A percentile compares a stretch with the other conserved stretches of the same genome.
Evolutionary conservation across 1,284 basidiomycete genomes (phyloP).

Genomic region (Chiua sp.): DNA sequence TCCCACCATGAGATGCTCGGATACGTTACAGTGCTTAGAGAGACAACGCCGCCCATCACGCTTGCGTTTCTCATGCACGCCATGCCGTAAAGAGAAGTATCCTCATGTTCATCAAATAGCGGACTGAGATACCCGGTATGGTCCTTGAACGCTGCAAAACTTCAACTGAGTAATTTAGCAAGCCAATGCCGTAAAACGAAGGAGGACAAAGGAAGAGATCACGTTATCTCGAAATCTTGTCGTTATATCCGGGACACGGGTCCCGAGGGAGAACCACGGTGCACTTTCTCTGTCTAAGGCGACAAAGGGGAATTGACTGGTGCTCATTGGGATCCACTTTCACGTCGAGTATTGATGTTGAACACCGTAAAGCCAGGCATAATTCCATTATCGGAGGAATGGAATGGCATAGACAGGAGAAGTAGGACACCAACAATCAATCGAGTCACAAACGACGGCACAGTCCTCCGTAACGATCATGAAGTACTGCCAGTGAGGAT

Average conservation of each 20-base stretch:
- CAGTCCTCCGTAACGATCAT: not conserved
- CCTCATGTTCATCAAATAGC: slow-evolving; percentile 4
- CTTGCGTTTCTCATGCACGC: slow-evolving; percentile 21
- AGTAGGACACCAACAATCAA: not conserved
- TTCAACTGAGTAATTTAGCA: not conserved
- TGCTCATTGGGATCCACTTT: not conserved
- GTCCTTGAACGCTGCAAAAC: slow-evolving; percentile 4
- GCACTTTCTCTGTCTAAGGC: not conserved
- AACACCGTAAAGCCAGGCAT: not conserved
- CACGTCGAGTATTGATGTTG: too few relatives aligned
- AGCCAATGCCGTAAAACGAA: slow-evolving; percentile 20
- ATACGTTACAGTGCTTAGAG: slow-evolving; percentile 25
- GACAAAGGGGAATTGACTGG: not conserved
- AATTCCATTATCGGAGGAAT: not conserved
- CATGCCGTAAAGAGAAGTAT: not conserved
- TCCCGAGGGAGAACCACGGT: not conserved
- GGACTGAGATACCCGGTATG: slow-evolving; percentile 7
- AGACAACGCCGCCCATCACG: slow-evolving; percentile 18
- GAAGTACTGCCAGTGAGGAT: not conserved
- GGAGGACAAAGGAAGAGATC: slow-evolving; percentile 5
- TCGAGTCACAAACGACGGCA: not conserved
- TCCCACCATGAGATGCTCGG: slow-evolving; percentile 17
- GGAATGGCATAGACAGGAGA: not conserved
- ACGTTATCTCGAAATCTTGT: slow-evolving; percentile 17
- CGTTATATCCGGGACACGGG: not conserved